These are phyloP conservation scores for Suillus occidentalis DNA, from an alignment of 768 basidiomycete species.

Conservation along the genomic window DNA sequence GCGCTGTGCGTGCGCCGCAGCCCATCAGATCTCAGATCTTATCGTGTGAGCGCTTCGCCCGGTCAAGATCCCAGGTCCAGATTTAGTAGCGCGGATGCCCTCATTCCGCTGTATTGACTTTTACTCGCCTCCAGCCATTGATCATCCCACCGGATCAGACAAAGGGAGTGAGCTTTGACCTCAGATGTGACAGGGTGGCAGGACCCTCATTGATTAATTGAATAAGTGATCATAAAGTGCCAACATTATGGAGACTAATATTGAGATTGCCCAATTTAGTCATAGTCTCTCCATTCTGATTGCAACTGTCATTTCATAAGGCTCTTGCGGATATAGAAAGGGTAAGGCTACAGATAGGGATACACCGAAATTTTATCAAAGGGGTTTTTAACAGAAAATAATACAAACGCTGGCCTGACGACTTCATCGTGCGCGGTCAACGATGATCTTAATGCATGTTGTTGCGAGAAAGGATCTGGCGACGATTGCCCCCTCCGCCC, in stretches of 20 bases:
- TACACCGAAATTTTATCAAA: conserved; percentile 11
- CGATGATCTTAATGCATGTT: conserved; percentile 11
- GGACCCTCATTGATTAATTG: too few relatives aligned
- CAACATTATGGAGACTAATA: background rate
- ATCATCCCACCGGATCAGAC: conserved; percentile 4
- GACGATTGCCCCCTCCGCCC: conserved; percentile 13
- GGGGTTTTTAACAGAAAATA: conserved; percentile 9
- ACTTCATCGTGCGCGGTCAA: conserved; percentile 10
- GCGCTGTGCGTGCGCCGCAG: conserved; percentile 14
- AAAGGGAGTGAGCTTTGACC: too few relatives aligned
- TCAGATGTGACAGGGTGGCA: too few relatives aligned
- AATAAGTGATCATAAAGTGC: background rate
- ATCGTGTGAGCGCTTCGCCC: background rate
- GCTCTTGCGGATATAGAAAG: conserved; percentile 23
- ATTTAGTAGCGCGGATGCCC: conserved; percentile 9
- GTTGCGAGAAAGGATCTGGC: conserved; percentile 21
- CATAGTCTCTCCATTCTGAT: too few relatives aligned
- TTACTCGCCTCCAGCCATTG: background rate
- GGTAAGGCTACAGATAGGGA: conserved; percentile 10
- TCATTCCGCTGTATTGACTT: conserved; percentile 1
- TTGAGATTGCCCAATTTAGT: too few relatives aligned
- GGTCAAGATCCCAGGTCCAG: background rate
- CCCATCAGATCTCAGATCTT: conserved; percentile 30
- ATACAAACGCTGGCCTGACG: too few relatives aligned
- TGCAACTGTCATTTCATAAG: background rate